Evolutionary conservation across 2,329 filamentous ascomycete genomes (phyloP).

Genomic region (Bisporella sp.): DNA sequence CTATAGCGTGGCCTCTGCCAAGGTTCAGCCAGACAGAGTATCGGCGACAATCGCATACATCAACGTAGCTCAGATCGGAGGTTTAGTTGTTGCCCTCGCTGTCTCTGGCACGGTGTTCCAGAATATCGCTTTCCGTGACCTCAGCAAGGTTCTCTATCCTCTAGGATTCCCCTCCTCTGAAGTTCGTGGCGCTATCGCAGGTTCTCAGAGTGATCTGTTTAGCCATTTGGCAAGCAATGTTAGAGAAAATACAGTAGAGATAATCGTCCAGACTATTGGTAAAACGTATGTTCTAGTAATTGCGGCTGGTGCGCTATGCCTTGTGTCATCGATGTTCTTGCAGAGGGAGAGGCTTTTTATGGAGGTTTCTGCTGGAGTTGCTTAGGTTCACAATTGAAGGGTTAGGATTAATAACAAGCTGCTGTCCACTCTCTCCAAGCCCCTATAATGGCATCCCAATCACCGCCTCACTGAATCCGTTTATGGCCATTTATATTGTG

Average conservation of each 20-base stretch:
- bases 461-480: too few relatives aligned
- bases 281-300: not conserved
- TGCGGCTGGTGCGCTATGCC: not conserved
- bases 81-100: constrained; percentile 24
- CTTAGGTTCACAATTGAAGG: not conserved
- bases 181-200: constrained; percentile 16
- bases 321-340: not conserved
- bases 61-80: constrained; percentile 24
- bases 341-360: not conserved
- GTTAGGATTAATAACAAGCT: not conserved
- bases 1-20: constrained; percentile 17
- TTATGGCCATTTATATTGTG: too few relatives aligned
- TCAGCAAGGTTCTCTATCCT: constrained; percentile 13
- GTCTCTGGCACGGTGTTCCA: constrained; percentile 30
- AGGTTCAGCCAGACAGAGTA: constrained; percentile 18
- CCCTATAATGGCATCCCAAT: too few relatives aligned
- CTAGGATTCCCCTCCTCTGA: constrained; percentile 9
- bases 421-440: not conserved
- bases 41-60: constrained; percentile 26
- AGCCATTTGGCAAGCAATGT: not conserved
- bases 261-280: not conserved
- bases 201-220: not conserved
- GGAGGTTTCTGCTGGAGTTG: not conserved
- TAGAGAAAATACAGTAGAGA: not conserved
- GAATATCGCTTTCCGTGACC: constrained; percentile 9